A percentile compares a stretch with the other conserved stretches of the same genome.
Evolutionary conservation across 345 rosid genomes (phyloP).

Genomic region (Leavenworthia alabamica): DNA sequence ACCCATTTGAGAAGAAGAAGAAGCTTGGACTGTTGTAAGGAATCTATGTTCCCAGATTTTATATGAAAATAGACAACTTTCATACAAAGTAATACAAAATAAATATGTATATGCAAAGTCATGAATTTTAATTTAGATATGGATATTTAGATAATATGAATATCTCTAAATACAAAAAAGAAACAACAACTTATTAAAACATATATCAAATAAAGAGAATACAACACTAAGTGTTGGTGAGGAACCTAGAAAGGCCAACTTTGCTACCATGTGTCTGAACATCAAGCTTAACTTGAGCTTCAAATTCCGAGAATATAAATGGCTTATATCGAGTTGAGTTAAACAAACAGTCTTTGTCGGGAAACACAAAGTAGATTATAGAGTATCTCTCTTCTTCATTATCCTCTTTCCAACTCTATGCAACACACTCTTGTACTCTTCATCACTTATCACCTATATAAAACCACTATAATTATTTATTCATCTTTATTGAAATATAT

Average conservation of each 20-base stretch:
- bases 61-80: slow-evolving; percentile 5
- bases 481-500: too few relatives aligned
- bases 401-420: too few relatives aligned
- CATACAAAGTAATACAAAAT: slow-evolving; percentile 23
- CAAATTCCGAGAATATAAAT: slow-evolving; percentile 56
- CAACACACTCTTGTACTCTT: too few relatives aligned
- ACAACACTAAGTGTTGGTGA: background rate
- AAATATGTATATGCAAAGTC: slow-evolving; percentile 6
- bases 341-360: slow-evolving; percentile 37
- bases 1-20: slow-evolving; percentile 20
- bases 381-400: slow-evolving; percentile 47
- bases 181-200: background rate
- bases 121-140: background rate
- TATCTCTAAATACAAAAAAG: background rate
- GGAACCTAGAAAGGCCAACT: slow-evolving; percentile 57
- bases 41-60: background rate
- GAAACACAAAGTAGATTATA: slow-evolving; percentile 63
- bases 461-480: too few relatives aligned
- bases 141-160: background rate
- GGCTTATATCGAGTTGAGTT: slow-evolving; percentile 49
- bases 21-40: background rate
- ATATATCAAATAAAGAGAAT: background rate
- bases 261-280: slow-evolving; percentile 44
- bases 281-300: too few relatives aligned
- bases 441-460: too few relatives aligned